These are phyloP conservation scores for Arctostaphylos glauca DNA, from an alignment of 148 eudicot species.

Conservation along the genomic window DNA sequence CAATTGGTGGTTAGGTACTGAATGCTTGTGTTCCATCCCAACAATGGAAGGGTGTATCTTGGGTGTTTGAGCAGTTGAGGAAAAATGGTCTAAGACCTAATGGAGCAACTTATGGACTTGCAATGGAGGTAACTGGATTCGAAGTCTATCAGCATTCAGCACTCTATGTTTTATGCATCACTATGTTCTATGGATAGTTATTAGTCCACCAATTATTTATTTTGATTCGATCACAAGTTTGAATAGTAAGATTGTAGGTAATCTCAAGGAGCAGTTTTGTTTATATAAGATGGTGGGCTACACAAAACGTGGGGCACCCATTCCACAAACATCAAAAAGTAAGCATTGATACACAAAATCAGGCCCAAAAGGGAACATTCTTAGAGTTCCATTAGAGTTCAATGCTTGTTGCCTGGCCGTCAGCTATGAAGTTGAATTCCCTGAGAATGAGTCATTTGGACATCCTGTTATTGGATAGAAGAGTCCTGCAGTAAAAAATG, in stretches of 20 bases:
- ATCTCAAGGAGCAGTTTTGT: not conserved
- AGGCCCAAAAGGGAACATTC: not conserved
- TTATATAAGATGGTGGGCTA: not conserved
- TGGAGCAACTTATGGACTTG: conserved; percentile 94
- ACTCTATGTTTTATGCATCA: not conserved
- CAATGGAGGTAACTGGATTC: conserved; percentile 78
- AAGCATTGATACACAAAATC: not conserved
- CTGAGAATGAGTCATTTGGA: not conserved
- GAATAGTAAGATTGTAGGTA: conserved; percentile 2
- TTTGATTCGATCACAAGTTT: not conserved
- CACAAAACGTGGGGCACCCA: not conserved
- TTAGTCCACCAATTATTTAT: not conserved
- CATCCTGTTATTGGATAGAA: not conserved
- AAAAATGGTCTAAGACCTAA: conserved; percentile 62
- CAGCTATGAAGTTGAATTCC: not conserved
- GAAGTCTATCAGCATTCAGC: not conserved
- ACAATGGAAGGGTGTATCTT: conserved; percentile 95
- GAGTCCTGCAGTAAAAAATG: conserved; percentile 1
- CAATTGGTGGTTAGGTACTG: conserved; percentile 48
- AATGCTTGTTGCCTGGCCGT: not conserved
- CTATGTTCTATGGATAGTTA: conserved; percentile 7
- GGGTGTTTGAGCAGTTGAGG: conserved; percentile 89
- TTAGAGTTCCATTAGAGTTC: not conserved
- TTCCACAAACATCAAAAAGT: not conserved
- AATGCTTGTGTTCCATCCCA: conserved; percentile 78